Evolutionary conservation across 768 basidiomycete genomes (phyloP).

Genomic region (Hirschioporus abietinus): DNA sequence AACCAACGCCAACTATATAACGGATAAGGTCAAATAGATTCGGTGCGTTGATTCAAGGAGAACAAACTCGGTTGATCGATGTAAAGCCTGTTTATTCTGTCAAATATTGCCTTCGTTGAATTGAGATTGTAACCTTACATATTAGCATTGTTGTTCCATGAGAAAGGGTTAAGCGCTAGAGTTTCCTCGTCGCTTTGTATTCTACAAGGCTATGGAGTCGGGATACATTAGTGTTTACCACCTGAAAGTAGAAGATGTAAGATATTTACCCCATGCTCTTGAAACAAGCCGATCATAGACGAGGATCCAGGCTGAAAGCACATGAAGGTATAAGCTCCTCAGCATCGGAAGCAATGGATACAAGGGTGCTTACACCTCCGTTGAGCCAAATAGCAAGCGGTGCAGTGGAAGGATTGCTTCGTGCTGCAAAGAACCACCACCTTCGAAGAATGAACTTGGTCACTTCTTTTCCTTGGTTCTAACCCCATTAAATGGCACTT

Average conservation of each 20-base stretch:
- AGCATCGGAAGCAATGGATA: background rate
- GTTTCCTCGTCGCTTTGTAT: slow-evolving; percentile 48
- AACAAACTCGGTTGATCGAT: slow-evolving; percentile 49
- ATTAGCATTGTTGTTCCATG: slow-evolving; percentile 56
- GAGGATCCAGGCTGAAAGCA: slow-evolving; percentile 31
- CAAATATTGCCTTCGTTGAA: background rate
- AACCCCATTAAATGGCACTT: background rate
- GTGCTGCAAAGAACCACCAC: slow-evolving; percentile 68
- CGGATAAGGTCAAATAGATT: background rate
- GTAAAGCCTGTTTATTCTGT: slow-evolving; percentile 30
- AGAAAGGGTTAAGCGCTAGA: slow-evolving; percentile 46
- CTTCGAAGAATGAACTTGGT: slow-evolving; percentile 23
- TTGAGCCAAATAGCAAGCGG: slow-evolving; percentile 68
- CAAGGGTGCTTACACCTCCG: slow-evolving; percentile 33
- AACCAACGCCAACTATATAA: slow-evolving; percentile 44
- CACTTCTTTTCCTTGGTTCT: background rate
- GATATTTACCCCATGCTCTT: slow-evolving; percentile 32
- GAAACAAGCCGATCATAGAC: slow-evolving; percentile 32
- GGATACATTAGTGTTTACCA: background rate
- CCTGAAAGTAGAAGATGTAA: background rate
- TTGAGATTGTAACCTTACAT: slow-evolving; percentile 20
- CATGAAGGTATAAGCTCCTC: background rate
- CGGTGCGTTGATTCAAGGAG: background rate
- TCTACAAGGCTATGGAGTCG: slow-evolving; percentile 20
- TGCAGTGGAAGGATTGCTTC: slow-evolving; percentile 54